Evolutionary conservation across 2,329 filamentous ascomycete species (phyloP), one percentile per base, ranked within the genome.

Genomic region (Xylaria sp.): DNA sequence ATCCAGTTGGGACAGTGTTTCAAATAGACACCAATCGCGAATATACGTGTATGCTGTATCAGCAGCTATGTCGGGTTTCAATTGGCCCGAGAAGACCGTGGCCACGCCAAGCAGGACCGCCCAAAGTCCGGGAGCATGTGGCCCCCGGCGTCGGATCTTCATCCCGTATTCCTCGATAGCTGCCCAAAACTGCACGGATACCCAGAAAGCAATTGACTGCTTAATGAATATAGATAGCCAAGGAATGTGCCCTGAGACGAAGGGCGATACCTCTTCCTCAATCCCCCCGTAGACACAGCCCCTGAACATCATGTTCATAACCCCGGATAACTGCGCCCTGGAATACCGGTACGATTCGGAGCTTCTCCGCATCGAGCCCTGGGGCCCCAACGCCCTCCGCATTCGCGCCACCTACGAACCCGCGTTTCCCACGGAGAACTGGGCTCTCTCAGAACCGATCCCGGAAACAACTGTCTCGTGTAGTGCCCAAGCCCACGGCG

Each of bases 341-440:
- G 68, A 68, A 43, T 73, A 78, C 74, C 64, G 13, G 9, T 75
- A 73, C 62, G 84, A 86, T 74, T 82, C 82, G n/a, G 83, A 86
- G 70, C 75, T 79, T 28, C 77, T 86, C 64, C 82, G 82, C 79
- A 79, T 87, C 62, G 82, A 86, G 60, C 76, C 84, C 43, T 86
- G 84, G 84, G 84, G 84, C 18, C 69, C 76, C 12, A 82, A 85
- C 68, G 83, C 84, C 0, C 72, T 86, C 6, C 82, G 85, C 41
- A 75, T 86, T 6, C 82, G 85, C 25, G 81, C 83, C 1, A 85
- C 83, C 18, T 83, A 84, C 68, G 75, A 66, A 57, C 66, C 62
- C 49, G 55, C 66, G 20, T 79, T 83, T 75, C 79, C 81, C 2
- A 18, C 67, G 23, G 79, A 83, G 65, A 73, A 82, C 63, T 84